Evolutionary conservation across 2,329 filamentous ascomycete species (phyloP).

Genomic region (Coniella vitis): DNA sequence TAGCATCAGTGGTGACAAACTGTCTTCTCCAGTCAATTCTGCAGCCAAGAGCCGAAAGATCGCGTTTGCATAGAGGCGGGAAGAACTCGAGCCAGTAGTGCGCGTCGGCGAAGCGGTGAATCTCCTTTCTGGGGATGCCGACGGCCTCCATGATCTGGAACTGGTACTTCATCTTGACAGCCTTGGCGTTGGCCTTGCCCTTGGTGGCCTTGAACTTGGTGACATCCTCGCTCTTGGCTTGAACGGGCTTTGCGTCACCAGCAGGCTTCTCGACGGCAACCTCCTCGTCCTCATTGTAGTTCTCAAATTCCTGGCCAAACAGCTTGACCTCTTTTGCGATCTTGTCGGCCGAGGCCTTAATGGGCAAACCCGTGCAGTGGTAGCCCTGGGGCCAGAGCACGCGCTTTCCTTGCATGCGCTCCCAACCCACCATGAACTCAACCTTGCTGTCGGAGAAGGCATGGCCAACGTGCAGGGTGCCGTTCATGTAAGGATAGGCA

Average conservation of each 20-base stretch:
- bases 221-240: constrained; percentile 58
- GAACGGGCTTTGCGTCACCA: constrained; percentile 58
- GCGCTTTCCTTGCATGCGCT: constrained; percentile 84
- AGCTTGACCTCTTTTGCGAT: constrained; percentile 79
- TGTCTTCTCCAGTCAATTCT: constrained; percentile 89
- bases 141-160: constrained; percentile 86
- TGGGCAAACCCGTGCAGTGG: constrained; percentile 96
- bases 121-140: constrained; percentile 80
- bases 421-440: constrained; percentile 83
- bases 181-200: constrained; percentile 84
- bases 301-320: constrained; percentile 82
- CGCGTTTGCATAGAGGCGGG: constrained; percentile 70
- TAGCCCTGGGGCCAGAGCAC: constrained; percentile 87
- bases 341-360: constrained; percentile 96
- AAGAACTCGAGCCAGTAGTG: constrained; percentile 89
- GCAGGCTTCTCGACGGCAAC: constrained; percentile 45
- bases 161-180: constrained; percentile 90
- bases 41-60: constrained; percentile 77
- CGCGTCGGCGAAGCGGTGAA: constrained; percentile 89
- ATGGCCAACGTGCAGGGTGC: constrained; percentile 83
- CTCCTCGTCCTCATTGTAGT: constrained; percentile 58
- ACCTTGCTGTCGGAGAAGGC: constrained; percentile 88
- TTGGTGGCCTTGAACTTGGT: constrained; percentile 92
- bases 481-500: constrained; percentile 53
- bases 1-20: constrained; percentile 92